These are phyloP conservation scores for Populus nigra DNA, from an alignment of 345 rosid genomes.

Conservation along the genomic window DNA sequence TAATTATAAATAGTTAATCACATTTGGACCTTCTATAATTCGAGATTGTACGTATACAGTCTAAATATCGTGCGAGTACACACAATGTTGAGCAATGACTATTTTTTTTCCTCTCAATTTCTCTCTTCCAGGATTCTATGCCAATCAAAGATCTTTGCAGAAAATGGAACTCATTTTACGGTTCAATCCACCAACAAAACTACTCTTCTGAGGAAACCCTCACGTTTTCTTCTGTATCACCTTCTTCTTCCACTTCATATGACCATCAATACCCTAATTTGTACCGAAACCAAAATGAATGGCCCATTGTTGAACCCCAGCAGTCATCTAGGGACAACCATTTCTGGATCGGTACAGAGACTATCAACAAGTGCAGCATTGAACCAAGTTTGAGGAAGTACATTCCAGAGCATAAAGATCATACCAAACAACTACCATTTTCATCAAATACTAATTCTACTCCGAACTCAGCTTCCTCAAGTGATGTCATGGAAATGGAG, in stretches of 20 bases:
- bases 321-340: slow-evolving; percentile 35
- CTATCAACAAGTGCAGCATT: slow-evolving; percentile 3
- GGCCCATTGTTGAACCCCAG: slow-evolving; percentile 51
- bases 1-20: slow-evolving; percentile 11
- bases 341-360: slow-evolving; percentile 24
- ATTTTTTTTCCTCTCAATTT: not conserved
- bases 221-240: slow-evolving; percentile 54
- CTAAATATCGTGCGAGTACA: not conserved
- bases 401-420: slow-evolving; percentile 40
- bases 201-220: slow-evolving; percentile 45
- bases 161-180: slow-evolving; percentile 62
- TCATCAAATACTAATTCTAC: slow-evolving; percentile 47
- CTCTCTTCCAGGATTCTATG: slow-evolving; percentile 42
- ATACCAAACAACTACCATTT: slow-evolving; percentile 23
- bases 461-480: slow-evolving; percentile 60
- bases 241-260: slow-evolving; percentile 55
- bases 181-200: slow-evolving; percentile 47
- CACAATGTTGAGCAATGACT: slow-evolving; percentile 2
- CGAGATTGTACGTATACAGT: not conserved
- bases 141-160: slow-evolving; percentile 49
- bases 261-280: slow-evolving; percentile 43
- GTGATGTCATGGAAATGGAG: slow-evolving; percentile 66
- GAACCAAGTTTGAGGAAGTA: slow-evolving; percentile 44
- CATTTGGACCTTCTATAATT: not conserved
- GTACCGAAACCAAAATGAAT: slow-evolving; percentile 37